A percentile compares a stretch with the other conserved stretches of the same genome.
Conservation (phyloP, 306 rosid genomes). For the Delonix regia region DNA sequence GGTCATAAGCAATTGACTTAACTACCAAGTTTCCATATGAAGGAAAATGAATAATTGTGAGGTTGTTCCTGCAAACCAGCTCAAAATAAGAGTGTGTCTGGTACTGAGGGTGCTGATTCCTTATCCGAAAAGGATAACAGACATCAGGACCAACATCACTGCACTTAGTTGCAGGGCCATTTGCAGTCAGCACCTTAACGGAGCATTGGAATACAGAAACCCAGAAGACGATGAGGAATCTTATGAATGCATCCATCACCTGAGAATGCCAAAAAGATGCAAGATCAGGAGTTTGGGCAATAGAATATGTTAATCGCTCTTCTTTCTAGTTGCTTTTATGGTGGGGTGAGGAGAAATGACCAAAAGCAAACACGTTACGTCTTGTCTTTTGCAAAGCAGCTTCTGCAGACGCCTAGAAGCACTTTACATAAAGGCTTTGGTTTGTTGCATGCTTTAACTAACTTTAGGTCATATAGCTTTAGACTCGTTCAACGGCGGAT, state of each 20-base stretch:
- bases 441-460: conserved; percentile 31
- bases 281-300: neutral
- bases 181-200: conserved; percentile 25
- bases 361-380: neutral
- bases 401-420: conserved; percentile 27
- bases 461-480: neutral
- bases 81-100: conserved; percentile 37
- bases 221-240: conserved; percentile 47
- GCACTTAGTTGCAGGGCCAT: conserved; percentile 38
- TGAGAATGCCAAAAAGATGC: conserved; percentile 25
- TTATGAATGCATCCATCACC: conserved; percentile 46
- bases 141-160: conserved; percentile 40
- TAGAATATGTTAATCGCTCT: neutral
- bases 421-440: conserved; percentile 9
- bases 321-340: neutral
- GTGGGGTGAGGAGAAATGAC: neutral
- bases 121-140: conserved; percentile 52
- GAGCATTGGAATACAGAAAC: conserved; percentile 41
- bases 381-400: conserved; percentile 7
- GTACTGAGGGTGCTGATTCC: conserved; percentile 19
- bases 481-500: neutral
- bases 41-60: conserved; percentile 60
- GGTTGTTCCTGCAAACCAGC: conserved; percentile 48
- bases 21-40: conserved; percentile 56
- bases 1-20: conserved; percentile 63